Base-by-base conservation (phyloP, 139 green algal species). In the Ulvella scutata region DNA sequence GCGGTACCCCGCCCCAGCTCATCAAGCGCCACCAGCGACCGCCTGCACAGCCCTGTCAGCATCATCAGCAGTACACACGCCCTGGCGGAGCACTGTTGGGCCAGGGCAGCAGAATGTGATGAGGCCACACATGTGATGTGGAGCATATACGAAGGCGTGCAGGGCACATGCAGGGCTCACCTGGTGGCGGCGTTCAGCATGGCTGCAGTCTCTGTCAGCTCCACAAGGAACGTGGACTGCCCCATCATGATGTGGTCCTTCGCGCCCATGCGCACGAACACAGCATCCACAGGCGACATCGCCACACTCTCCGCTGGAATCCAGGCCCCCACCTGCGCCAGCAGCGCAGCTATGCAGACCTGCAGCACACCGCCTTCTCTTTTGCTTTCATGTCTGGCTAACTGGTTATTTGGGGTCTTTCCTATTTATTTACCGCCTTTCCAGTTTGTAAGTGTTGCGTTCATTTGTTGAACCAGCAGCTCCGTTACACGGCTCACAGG, bases 201-300 rank as follows among this genome's bases (percentile, higher is more conserved):
- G 34, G 88, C 85, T 0, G 89, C 88, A 20, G 93, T 98, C 85
- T 98, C 95, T 1, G 82, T 81, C 43, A 98, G 87, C 88, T 99
- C 95, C n/a, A 98, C 88, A 40, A 93, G 88, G 76, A 98, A 98
- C 4, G 95, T 98, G 51, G 84, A 93, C 86, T 98, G 92, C 13
- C 91, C 92, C 0, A 87, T 81, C 85, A 98, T 87, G 85, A 98
- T 94, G 77, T 87, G 77, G 81, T 99, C 95, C 6, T 80, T 80
- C 3, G 92, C 93, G 20, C 94, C 94, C 93, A 98, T 98, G 78
- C 94, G 89, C 79, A 98, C 93, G 81, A 96, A 98, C 31, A 96
- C 80, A 4, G 89, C 86, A 79, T 99, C 95, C 4, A 87, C 84
- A 10, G 93, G 89, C 17, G 88, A 89, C 33, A 96, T 75, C 51